A percentile compares a stretch with the other conserved stretches of the same genome.
Conservation (phyloP, 129 eudicot genomes). For the Logfia minima region DNA sequence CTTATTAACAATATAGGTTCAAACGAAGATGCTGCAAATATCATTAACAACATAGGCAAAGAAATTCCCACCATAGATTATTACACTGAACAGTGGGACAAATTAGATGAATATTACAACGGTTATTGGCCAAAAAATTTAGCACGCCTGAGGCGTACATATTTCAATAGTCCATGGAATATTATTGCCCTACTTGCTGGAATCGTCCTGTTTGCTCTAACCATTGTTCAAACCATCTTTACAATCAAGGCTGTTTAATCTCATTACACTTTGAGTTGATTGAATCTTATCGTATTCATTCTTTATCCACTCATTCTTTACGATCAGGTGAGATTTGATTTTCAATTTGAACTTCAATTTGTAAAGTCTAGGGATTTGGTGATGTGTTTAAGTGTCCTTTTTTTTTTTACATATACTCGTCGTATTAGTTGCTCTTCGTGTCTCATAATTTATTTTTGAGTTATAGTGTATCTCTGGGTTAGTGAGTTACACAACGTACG, state of each 20-base stretch:
- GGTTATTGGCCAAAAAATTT: slow-evolving; percentile 5
- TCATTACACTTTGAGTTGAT: no score
- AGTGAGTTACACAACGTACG: no score
- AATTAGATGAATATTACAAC: background rate
- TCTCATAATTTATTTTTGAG: no score
- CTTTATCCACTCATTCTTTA: no score
- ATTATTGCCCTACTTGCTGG: slow-evolving; percentile 5
- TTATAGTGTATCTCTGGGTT: no score
- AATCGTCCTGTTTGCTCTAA: background rate
- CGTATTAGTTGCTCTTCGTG: no score
- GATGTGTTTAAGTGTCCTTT: no score
- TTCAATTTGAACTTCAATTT: no score
- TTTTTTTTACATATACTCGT: no score
- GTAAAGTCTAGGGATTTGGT: no score
- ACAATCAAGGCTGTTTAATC: background rate
- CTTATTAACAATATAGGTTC: background rate
- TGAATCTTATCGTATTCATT: no score
- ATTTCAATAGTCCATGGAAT: slow-evolving; percentile 19
- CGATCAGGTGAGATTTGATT: no score
- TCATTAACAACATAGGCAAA: background rate
- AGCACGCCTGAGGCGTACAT: background rate
- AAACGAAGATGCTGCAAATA: background rate
- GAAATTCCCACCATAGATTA: accelerated
- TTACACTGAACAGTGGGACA: background rate
- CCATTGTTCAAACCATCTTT: background rate